Evolutionary conservation across 2,329 filamentous ascomycete genomes (phyloP).

Genomic region (Trichoderma sp.): DNA sequence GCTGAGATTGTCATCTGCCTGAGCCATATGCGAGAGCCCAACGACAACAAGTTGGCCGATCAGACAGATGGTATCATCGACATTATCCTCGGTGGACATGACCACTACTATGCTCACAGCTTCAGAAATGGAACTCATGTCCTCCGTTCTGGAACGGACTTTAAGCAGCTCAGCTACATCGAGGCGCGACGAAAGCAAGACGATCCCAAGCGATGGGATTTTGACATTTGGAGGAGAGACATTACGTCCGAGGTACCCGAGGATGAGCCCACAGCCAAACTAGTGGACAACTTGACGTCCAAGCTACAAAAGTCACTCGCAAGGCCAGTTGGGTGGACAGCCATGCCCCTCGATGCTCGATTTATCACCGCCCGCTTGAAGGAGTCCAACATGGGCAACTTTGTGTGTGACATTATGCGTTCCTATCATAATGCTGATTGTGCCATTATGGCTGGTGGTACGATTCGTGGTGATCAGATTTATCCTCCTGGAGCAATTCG

Average conservation of each 20-base stretch:
- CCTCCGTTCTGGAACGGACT: slow-evolving; percentile 84
- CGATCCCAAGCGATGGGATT: slow-evolving; percentile 62
- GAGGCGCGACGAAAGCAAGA: slow-evolving; percentile 63
- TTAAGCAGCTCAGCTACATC: slow-evolving; percentile 88
- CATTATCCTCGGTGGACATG: slow-evolving; percentile 83
- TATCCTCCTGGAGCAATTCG: slow-evolving; percentile 77
- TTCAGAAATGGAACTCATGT: slow-evolving; percentile 78
- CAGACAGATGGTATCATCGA: slow-evolving; percentile 74
- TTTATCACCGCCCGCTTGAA: slow-evolving; percentile 76
- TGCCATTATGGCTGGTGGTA: slow-evolving; percentile 79
- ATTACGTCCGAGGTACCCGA: slow-evolving; percentile 66
- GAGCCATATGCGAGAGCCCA: slow-evolving; percentile 84
- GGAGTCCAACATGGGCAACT: slow-evolving; percentile 87
- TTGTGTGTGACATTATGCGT: slow-evolving; percentile 88
- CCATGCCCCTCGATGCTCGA: slow-evolving; percentile 77
- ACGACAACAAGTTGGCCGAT: slow-evolving; percentile 80
- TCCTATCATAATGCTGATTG: slow-evolving; percentile 79
- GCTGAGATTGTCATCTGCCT: slow-evolving; percentile 81
- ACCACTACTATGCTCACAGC: slow-evolving; percentile 81
- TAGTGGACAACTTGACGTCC: slow-evolving; percentile 68
- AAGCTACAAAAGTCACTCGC: slow-evolving; percentile 74
- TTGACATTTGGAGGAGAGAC: slow-evolving; percentile 74
- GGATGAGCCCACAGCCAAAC: slow-evolving; percentile 57
- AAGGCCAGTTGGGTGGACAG: slow-evolving; percentile 80
- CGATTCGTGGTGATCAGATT: slow-evolving; percentile 83